phyloP scores from a whole-genome alignment of 2,329 filamentous ascomycete species.

The Penicillium hesseltinei region DNA sequence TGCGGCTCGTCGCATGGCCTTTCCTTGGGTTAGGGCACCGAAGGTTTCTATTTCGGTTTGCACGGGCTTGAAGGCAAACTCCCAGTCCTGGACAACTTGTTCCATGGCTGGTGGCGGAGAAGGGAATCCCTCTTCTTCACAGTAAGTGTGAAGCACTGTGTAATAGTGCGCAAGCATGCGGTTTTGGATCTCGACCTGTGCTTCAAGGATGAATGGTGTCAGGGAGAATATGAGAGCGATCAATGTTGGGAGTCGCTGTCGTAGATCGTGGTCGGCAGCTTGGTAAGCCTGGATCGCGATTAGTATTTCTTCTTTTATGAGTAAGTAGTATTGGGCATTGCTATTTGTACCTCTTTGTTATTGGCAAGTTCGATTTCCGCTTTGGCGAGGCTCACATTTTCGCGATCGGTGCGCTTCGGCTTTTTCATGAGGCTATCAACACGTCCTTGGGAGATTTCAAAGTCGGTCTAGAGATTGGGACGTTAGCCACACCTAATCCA shows the following conservation, averaged over 20 bases:
- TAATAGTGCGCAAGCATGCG: conserved; percentile 74
- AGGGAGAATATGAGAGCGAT: conserved; percentile 69
- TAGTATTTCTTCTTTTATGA: not conserved
- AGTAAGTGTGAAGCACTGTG: conserved; percentile 72
- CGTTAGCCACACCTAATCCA: not conserved
- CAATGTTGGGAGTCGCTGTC: conserved; percentile 67
- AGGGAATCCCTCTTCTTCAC: conserved; percentile 65
- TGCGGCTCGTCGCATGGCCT: conserved; percentile 60
- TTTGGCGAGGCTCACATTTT: conserved; percentile 68
- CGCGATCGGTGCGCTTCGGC: conserved; percentile 66
- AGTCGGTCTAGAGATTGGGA: conserved; percentile 59
- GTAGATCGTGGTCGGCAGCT: conserved; percentile 71
- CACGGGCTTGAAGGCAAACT: conserved; percentile 60
- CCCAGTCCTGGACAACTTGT: conserved; percentile 67
- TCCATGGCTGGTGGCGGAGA: conserved; percentile 71
- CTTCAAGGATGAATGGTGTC: conserved; percentile 68
- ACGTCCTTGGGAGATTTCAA: conserved; percentile 71
- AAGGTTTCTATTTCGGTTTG: conserved; percentile 67
- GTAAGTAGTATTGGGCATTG: not conserved
- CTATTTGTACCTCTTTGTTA: conserved; percentile 58
- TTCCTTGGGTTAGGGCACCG: conserved; percentile 63
- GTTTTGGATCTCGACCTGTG: conserved; percentile 74
- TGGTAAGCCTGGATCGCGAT: conserved; percentile 61
- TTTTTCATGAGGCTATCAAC: conserved; percentile 70
- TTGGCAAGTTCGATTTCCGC: conserved; percentile 67